phyloP scores from a whole-genome alignment of 108 stramenopile genomes.

The Skeletonema tropicum region DNA sequence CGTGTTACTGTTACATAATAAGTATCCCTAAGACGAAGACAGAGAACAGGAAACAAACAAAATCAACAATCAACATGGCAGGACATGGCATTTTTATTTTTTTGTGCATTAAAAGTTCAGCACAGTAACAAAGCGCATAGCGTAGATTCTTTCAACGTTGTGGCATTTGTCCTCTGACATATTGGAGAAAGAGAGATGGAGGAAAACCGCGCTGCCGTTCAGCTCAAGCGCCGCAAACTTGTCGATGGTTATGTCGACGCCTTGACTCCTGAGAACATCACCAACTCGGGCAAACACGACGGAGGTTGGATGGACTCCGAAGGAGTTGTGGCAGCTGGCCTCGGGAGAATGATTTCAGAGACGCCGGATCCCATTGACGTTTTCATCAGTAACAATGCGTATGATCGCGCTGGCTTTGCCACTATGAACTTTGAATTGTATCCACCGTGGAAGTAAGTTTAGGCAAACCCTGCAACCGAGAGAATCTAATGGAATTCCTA shows the following conservation, averaged over 20 bases:
- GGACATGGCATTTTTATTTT: no score
- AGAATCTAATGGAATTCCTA: neutral
- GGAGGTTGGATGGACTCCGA: neutral
- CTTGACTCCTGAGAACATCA: neutral
- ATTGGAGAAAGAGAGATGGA: neutral
- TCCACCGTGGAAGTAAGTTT: neutral
- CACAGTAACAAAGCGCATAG: no score
- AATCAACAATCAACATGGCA: no score
- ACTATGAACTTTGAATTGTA: neutral
- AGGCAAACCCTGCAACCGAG: neutral
- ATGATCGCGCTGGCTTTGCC: neutral
- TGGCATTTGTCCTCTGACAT: no score
- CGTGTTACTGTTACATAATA: no score
- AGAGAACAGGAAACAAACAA: no score
- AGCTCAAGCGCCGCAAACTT: neutral
- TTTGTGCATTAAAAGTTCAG: no score
- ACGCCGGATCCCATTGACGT: neutral
- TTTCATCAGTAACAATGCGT: neutral
- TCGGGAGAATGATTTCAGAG: neutral
- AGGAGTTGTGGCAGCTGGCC: neutral
- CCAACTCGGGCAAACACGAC: neutral
- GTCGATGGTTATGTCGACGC: neutral
- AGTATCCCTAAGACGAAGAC: no score
- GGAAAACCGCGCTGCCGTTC: neutral
- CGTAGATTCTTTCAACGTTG: no score